Conservation (phyloP, 495 filamentous ascomycete genomes). For the Staphylotrichum tortipilum region DNA sequence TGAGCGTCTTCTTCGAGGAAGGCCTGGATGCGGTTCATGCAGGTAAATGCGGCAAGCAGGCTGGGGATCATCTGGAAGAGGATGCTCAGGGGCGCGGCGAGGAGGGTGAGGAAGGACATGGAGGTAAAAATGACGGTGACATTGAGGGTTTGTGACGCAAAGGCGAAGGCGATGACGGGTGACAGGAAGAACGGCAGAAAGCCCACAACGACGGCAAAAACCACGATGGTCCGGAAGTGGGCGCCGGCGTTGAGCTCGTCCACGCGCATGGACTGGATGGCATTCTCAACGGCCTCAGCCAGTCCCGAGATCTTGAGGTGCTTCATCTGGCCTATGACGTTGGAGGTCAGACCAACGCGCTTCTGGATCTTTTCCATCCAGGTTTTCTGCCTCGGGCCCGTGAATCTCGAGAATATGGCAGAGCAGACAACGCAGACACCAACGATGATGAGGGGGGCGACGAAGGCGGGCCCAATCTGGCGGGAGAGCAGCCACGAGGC, state of each 20-base stretch:
- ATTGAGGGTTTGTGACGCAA: constrained; percentile 35
- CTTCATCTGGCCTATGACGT: constrained; percentile 39
- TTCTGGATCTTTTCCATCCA: constrained; percentile 36
- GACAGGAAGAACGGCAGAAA: constrained; percentile 44
- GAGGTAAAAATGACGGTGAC: constrained; percentile 51
- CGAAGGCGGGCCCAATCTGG: constrained; percentile 50
- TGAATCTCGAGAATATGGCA: constrained; percentile 15
- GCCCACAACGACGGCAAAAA: constrained; percentile 26
- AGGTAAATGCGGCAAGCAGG: constrained; percentile 47
- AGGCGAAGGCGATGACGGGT: constrained; percentile 33
- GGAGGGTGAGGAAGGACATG: constrained; percentile 51
- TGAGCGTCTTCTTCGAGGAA: constrained; percentile 15
- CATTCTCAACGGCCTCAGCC: constrained; percentile 20
- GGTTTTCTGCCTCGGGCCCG: constrained; percentile 27
- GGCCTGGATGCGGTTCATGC: constrained; percentile 48
- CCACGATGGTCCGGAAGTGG: constrained; percentile 21
- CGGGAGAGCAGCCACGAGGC: constrained; percentile 49
- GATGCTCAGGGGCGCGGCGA: constrained; percentile 46
- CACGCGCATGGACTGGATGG: constrained; percentile 32
- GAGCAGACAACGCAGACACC: constrained; percentile 13
- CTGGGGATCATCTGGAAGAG: constrained; percentile 50
- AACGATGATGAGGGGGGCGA: constrained; percentile 45
- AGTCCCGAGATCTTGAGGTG: constrained; percentile 40
- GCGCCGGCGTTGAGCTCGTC: constrained; percentile 34
- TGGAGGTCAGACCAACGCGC: constrained; percentile 34